Evolutionary conservation across 2,329 filamentous ascomycete genomes (phyloP).

Genomic region (Polychaeton citri): DNA sequence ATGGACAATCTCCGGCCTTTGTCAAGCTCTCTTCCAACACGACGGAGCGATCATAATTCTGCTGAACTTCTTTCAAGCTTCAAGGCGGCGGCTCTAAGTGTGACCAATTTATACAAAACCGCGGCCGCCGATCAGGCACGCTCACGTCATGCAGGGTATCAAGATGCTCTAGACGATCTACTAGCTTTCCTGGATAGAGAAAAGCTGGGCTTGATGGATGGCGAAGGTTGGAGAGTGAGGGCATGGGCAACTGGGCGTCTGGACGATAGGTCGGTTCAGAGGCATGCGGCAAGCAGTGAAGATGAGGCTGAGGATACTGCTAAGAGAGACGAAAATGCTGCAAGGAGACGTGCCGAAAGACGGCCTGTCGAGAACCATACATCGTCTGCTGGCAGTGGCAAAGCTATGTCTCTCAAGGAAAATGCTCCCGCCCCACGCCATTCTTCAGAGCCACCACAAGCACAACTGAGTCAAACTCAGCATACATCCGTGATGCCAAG

Average conservation of each 20-base stretch:
- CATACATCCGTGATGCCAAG: neutral
- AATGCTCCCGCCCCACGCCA: slow-evolving; percentile 5
- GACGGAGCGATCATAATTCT: slow-evolving; percentile 7
- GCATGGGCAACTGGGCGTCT: slow-evolving; percentile 58
- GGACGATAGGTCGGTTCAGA: slow-evolving; percentile 41
- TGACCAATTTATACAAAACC: slow-evolving; percentile 92
- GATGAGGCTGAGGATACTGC: slow-evolving; percentile 49
- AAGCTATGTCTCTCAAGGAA: no score
- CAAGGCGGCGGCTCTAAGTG: slow-evolving; percentile 80
- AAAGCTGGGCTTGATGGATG: slow-evolving; percentile 63
- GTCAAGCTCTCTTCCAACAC: slow-evolving; percentile 45
- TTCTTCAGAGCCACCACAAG: slow-evolving; percentile 6
- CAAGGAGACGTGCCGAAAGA: slow-evolving; percentile 18
- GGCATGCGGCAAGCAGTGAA: slow-evolving; percentile 39
- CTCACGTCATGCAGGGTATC: slow-evolving; percentile 70
- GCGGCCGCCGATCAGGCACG: slow-evolving; percentile 66
- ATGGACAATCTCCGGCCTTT: slow-evolving; percentile 55
- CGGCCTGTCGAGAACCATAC: no score
- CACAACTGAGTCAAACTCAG: slow-evolving; percentile 1
- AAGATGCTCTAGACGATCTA: slow-evolving; percentile 85
- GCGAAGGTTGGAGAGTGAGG: slow-evolving; percentile 56
- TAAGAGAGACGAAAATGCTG: slow-evolving; percentile 36
- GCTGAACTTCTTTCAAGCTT: slow-evolving; percentile 65
- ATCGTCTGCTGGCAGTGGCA: no score
- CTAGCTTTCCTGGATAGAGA: slow-evolving; percentile 74